Evolutionary conservation across 805 yeast species (phyloP), one percentile per base, ranked within the genome.

Genomic region (Maudiozyma serrabonitensis): DNA sequence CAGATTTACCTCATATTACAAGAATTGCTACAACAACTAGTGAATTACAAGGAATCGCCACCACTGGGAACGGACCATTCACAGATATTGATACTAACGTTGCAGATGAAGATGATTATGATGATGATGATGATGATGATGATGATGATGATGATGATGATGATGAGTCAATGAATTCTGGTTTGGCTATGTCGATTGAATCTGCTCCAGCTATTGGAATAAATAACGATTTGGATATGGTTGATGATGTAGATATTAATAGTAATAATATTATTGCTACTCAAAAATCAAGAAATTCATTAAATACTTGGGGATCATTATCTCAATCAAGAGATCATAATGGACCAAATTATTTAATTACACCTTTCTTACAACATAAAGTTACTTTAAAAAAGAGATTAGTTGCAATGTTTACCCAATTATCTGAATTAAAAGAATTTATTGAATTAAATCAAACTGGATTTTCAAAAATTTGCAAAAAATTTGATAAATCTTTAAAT

Each of bases 391-490:
- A 82, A 66, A 82, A 82, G 59, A 71, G 89, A 51, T 64, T 84
- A 8, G 74, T 81, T 41, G 76, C 82, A 3, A 68, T 81, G 41
- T 91, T 80, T 69, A 91, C 91, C 3, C 71, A 78, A 18, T 70
- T 89, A 19, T 83, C 90, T 7, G 98, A 91, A 66, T 74, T 91
- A 55, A 81, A 84, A 58, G 87, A 95, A 11, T 91, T 71, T 63
- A 75, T 86, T 46, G 95, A 89, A 60, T 73, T 93, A 55, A 91
- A 91, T 72, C 77, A 75, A 55, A 87, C 95, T 23, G 98, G 97
- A 2, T 87, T 91, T 66, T 77, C 86, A 46, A 91, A 91, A 68
- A 90, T 91, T 41, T 75, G 89, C 56, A 91, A 91, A 66, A 91
- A 91, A 68, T 93, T 87, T 64, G 96, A 93, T 68, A 91, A 91